Percentiles rank a stretch among this genome's conserved stretches.
Evolutionary conservation across 192 early-diverging fungal species (phyloP).

Genomic region (Allomyces javanicus): DNA sequence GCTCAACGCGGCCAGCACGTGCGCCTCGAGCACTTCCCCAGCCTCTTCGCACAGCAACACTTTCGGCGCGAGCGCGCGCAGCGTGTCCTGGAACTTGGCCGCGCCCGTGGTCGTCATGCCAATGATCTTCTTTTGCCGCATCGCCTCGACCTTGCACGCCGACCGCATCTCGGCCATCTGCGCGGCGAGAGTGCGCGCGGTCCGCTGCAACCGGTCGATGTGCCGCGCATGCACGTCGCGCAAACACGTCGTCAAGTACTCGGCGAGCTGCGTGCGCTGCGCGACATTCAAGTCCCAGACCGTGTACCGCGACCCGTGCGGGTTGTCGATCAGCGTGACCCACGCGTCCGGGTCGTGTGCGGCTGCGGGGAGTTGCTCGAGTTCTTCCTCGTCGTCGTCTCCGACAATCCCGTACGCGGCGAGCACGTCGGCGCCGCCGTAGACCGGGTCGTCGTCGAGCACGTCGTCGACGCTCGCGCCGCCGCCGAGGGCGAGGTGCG

Average conservation of each 20-base stretch:
- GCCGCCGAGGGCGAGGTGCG: too few species aligned
- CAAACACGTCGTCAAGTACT: too few species aligned
- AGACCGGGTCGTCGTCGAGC: too few species aligned
- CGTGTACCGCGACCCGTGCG: too few species aligned
- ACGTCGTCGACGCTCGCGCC: too few species aligned
- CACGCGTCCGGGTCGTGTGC: background rate
- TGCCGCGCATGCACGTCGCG: too few species aligned
- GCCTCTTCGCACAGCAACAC: slow-evolving; percentile 16
- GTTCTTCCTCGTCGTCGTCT: background rate
- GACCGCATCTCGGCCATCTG: slow-evolving; percentile 5
- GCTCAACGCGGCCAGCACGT: slow-evolving; percentile 10
- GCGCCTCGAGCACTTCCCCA: slow-evolving; percentile 17
- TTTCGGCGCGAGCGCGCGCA: background rate
- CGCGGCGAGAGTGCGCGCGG: too few species aligned
- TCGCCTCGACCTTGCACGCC: slow-evolving; percentile 8
- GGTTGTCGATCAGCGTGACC: too few species aligned
- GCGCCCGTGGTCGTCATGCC: slow-evolving; percentile 41
- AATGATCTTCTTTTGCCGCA: slow-evolving; percentile 17
- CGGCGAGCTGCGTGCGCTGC: too few species aligned
- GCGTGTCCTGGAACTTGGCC: slow-evolving; percentile 18
- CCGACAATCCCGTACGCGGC: background rate
- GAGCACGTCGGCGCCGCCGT: too few species aligned
- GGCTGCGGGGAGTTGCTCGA: slow-evolving; percentile 1
- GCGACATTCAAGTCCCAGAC: too few species aligned
- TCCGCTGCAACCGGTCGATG: too few species aligned